phyloP scores from a whole-genome alignment of 345 rosid genomes.

The Raphanus raphanistrum region DNA sequence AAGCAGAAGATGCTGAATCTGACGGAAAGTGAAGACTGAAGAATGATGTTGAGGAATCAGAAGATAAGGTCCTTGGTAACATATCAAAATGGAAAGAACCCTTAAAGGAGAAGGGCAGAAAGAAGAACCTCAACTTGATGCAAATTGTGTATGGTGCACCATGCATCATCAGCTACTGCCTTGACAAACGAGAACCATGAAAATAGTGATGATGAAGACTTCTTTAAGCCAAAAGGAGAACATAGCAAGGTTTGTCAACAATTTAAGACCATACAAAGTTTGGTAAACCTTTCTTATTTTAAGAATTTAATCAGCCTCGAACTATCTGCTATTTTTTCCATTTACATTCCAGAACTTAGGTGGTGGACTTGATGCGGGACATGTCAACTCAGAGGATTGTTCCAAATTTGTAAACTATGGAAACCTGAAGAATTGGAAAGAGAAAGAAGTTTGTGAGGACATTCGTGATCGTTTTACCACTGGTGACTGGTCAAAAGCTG shows the following conservation, averaged over 20 bases:
- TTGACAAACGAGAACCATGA: slow-evolving; percentile 44
- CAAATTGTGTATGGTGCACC: slow-evolving; percentile 79
- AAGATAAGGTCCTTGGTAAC: slow-evolving; percentile 63
- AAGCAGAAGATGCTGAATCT: neutral
- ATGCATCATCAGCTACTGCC: slow-evolving; percentile 42
- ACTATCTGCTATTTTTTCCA: neutral
- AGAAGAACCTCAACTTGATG: slow-evolving; percentile 60
- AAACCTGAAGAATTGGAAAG: slow-evolving; percentile 64
- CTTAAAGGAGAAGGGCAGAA: slow-evolving; percentile 57
- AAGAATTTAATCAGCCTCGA: neutral
- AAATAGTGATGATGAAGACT: slow-evolving; percentile 59
- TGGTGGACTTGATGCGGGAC: slow-evolving; percentile 48
- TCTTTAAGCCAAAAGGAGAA: slow-evolving; percentile 85
- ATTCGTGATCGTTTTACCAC: slow-evolving; percentile 89
- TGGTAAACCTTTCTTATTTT: slow-evolving; percentile 6
- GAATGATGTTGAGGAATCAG: slow-evolving; percentile 9
- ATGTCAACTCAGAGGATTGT: slow-evolving; percentile 61
- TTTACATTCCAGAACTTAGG: slow-evolving; percentile 49
- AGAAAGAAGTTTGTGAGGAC: slow-evolving; percentile 58
- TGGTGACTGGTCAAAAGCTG: slow-evolving; percentile 86
- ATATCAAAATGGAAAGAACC: slow-evolving; percentile 82
- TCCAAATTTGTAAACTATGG: slow-evolving; percentile 59
- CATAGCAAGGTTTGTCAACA: slow-evolving; percentile 56
- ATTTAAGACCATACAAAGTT: neutral
- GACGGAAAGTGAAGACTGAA: neutral